A percentile compares a stretch with the other conserved stretches of the same genome.
Conservation (phyloP, 371 early-diverging fungal genomes). For the Mortierella sp. region DNA sequence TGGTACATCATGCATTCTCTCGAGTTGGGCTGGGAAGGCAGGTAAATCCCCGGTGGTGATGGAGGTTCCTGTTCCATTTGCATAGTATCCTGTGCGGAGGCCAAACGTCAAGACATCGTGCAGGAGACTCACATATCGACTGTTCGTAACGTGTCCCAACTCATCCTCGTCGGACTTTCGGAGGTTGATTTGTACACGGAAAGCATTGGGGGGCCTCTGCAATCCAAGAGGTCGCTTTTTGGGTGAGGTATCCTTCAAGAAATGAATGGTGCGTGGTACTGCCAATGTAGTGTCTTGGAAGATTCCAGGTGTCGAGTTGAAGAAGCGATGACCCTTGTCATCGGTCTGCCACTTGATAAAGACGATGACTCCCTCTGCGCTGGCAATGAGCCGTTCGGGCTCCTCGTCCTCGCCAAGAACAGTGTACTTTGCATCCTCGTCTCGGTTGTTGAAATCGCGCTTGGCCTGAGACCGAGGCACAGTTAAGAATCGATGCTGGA, state of each 20-base stretch:
- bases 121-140: slow-evolving; percentile 17
- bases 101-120: slow-evolving; percentile 27
- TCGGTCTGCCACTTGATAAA: slow-evolving; percentile 20
- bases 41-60: slow-evolving; percentile 11
- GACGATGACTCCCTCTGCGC: slow-evolving; percentile 14
- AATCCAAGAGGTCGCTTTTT: neutral
- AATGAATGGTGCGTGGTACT: neutral
- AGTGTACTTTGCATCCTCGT: slow-evolving; percentile 14
- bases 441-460: slow-evolving; percentile 33
- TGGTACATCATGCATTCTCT: no score
- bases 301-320: slow-evolving; percentile 1
- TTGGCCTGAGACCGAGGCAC: slow-evolving; percentile 26
- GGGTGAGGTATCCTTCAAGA: slow-evolving; percentile 2
- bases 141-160: slow-evolving; percentile 43
- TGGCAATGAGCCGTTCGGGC: slow-evolving; percentile 26
- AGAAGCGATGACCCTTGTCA: slow-evolving; percentile 22
- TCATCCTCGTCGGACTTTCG: slow-evolving; percentile 36
- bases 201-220: slow-evolving; percentile 28
- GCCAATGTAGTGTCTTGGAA: slow-evolving; percentile 2
- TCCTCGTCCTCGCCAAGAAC: slow-evolving; percentile 13
- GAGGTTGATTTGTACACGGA: slow-evolving; percentile 14
- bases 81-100: slow-evolving; percentile 30
- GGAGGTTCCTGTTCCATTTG: slow-evolving; percentile 26
- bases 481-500: slow-evolving; percentile 25
- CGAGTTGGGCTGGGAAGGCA: no score